Conservation (phyloP, 352 stramenopile genomes). For the Phytophthora macrochlamydospora region DNA sequence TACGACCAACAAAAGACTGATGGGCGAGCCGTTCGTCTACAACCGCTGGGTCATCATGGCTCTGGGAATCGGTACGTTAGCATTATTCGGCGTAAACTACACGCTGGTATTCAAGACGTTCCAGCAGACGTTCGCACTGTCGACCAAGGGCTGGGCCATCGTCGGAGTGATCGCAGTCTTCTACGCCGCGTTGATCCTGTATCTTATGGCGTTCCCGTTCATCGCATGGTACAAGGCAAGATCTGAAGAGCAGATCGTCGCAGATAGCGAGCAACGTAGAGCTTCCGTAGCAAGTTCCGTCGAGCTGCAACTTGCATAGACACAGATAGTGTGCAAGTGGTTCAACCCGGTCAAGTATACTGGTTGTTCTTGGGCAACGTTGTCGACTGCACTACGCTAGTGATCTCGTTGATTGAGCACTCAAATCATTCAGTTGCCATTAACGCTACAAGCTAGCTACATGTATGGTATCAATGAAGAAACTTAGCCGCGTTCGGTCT, state of each 20-base stretch:
- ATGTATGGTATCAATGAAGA: no score
- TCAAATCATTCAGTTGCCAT: no score
- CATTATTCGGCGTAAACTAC: conserved; percentile 70
- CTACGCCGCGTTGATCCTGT: conserved; percentile 24
- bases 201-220: conserved; percentile 26
- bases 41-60: conserved; percentile 36
- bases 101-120: conserved; percentile 64
- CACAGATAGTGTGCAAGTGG: neutral
- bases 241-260: neutral
- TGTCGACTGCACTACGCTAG: no score
- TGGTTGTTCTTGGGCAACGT: no score
- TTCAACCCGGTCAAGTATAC: no score
- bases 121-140: conserved; percentile 31
- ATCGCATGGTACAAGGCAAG: conserved; percentile 19
- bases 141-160: conserved; percentile 19
- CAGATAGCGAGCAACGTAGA: neutral
- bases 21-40: conserved; percentile 51
- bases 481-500: no score
- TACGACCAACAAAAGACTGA: conserved; percentile 58
- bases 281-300: neutral
- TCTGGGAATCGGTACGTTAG: conserved; percentile 38
- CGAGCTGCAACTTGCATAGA: neutral
- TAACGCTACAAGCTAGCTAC: no score
- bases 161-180: conserved; percentile 12
- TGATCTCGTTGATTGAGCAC: no score